phyloP scores from a whole-genome alignment of 352 stramenopile species.

The Globisporangium rhizosaccharum region DNA sequence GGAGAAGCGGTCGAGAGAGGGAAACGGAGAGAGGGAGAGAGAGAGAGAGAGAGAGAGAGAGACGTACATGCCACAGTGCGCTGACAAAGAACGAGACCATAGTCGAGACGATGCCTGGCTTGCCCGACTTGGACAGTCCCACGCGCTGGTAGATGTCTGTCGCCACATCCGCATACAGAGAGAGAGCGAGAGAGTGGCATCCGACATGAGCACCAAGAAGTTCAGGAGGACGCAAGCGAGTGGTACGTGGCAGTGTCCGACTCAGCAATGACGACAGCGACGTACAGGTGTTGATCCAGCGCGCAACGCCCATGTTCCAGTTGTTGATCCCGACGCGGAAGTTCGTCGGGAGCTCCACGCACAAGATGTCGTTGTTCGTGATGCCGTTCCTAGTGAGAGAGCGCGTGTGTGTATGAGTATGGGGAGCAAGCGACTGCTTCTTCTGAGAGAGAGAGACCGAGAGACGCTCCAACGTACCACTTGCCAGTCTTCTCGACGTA shows the following conservation, averaged over 20 bases:
- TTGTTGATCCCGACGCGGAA: slow-evolving; percentile 85
- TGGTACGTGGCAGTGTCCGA: background rate
- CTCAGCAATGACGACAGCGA: background rate
- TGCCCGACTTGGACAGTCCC: slow-evolving; percentile 72
- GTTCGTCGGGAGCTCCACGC: slow-evolving; percentile 82
- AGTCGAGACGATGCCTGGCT: slow-evolving; percentile 62
- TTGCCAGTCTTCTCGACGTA: slow-evolving; percentile 74
- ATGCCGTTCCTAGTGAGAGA: slow-evolving; percentile 58
- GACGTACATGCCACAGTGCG: slow-evolving; percentile 77
- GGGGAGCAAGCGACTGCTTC: background rate
- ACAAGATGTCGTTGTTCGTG: slow-evolving; percentile 83
- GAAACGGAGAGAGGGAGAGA: slow-evolving; percentile 8
- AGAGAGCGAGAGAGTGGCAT: background rate
- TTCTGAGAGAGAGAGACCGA: background rate
- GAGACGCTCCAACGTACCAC: slow-evolving; percentile 30
- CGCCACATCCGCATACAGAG: background rate
- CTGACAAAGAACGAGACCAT: slow-evolving; percentile 81
- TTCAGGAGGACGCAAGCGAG: background rate
- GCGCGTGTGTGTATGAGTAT: too few relatives aligned
- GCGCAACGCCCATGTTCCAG: slow-evolving; percentile 85
- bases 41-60: slow-evolving; percentile 6
- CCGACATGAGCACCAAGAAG: too few relatives aligned
- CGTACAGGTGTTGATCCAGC: slow-evolving; percentile 85
- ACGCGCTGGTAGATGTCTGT: slow-evolving; percentile 85
- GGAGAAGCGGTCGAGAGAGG: slow-evolving; percentile 3